Evolutionary conservation across 495 filamentous ascomycete genomes (phyloP).

Genomic region (Aspergillus nanangensis): DNA sequence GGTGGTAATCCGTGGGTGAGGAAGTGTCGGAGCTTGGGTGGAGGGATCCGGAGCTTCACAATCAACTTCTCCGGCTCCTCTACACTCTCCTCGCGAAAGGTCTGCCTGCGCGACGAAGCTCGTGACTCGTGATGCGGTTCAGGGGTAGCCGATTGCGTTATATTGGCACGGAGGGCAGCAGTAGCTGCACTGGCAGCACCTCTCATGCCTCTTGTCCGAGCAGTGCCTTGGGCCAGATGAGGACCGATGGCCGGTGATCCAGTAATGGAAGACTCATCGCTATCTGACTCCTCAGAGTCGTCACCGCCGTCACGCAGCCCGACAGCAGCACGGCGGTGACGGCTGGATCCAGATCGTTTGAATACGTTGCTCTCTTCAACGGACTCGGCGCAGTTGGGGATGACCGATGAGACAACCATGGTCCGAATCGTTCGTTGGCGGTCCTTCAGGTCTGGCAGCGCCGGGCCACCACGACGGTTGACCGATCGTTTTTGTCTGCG

Average conservation of each 20-base stretch:
- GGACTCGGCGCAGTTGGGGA: constrained; percentile 76
- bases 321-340: constrained; percentile 38
- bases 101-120: constrained; percentile 57
- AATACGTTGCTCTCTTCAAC: constrained; percentile 84
- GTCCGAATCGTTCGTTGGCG: constrained; percentile 87
- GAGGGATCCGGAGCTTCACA: constrained; percentile 68
- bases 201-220: constrained; percentile 81
- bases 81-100: constrained; percentile 66
- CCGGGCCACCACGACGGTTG: constrained; percentile 90
- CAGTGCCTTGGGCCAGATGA: constrained; percentile 68
- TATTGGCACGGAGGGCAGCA: constrained; percentile 62
- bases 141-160: constrained; percentile 86
- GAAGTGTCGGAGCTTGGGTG: constrained; percentile 55
- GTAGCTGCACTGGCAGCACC: constrained; percentile 81
- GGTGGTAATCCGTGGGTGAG: constrained; percentile 46
- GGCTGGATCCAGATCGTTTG: constrained; percentile 63
- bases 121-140: constrained; percentile 72
- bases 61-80: constrained; percentile 60
- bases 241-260: constrained; percentile 75
- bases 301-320: constrained; percentile 61
- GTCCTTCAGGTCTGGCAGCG: constrained; percentile 92
- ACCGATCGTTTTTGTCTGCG: constrained; percentile 91
- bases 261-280: constrained; percentile 73
- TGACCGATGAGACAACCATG: constrained; percentile 80
- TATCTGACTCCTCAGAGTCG: constrained; percentile 82